These are phyloP conservation scores for Hyaloperonospora brassicae DNA, from an alignment of 352 stramenopile genomes.

Conservation along the genomic window DNA sequence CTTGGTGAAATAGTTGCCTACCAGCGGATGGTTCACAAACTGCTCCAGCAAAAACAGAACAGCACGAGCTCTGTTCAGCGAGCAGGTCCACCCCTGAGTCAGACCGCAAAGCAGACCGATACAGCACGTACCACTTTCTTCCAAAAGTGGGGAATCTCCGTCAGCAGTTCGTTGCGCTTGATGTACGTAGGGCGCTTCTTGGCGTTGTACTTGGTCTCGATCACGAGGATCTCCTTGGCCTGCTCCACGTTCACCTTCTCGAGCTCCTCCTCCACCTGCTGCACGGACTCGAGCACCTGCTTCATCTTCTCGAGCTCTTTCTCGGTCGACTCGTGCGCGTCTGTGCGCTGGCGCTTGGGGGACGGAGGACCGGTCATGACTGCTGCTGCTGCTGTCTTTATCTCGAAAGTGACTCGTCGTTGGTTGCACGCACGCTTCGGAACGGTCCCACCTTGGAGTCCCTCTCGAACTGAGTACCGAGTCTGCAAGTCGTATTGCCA, in stretches of 20 bases:
- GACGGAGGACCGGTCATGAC: constrained; percentile 50
- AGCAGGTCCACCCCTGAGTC: neutral
- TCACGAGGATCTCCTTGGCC: constrained; percentile 52
- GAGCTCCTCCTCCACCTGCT: constrained; percentile 50
- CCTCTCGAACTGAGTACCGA: constrained; percentile 16
- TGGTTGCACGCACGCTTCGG: neutral
- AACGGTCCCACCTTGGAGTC: neutral
- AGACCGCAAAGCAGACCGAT: neutral
- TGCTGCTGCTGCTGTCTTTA: neutral
- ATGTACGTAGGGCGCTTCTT: constrained; percentile 55
- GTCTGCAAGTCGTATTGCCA: constrained; percentile 3
- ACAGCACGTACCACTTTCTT: constrained; percentile 51
- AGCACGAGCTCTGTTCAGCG: neutral
- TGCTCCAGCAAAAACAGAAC: constrained; percentile 15
- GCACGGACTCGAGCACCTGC: constrained; percentile 43
- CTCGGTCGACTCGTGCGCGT: constrained; percentile 31
- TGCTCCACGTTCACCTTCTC: constrained; percentile 59
- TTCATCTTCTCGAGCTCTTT: constrained; percentile 42
- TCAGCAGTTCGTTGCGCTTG: constrained; percentile 58
- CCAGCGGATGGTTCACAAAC: constrained; percentile 65
- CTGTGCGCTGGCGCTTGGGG: constrained; percentile 69
- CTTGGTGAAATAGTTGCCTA: constrained; percentile 38
- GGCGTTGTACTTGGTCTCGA: constrained; percentile 74
- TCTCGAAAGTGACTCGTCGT: constrained; percentile 18
- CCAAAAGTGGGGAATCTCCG: constrained; percentile 66